A percentile compares a stretch with the other conserved stretches of the same genome.
Conservation (phyloP, 495 filamentous ascomycete species). For the Pyrenula massariospora region DNA sequence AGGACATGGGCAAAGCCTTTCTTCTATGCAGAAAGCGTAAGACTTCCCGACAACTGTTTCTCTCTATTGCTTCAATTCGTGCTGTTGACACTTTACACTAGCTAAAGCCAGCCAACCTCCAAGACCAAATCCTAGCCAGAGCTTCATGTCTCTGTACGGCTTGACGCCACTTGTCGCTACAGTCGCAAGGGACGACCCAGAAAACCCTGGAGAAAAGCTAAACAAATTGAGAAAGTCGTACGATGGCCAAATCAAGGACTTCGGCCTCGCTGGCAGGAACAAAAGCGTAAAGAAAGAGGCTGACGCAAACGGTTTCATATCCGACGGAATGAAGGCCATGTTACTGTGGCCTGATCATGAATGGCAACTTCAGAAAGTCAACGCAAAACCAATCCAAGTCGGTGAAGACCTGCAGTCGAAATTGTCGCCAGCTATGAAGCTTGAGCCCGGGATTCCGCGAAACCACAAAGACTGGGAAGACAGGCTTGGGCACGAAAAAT, state of each 20-base stretch:
- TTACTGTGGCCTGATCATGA: slow-evolving; percentile 50
- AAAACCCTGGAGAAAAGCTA: slow-evolving; percentile 52
- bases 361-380: slow-evolving; percentile 51
- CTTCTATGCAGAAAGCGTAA: slow-evolving; percentile 42
- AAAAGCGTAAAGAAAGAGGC: slow-evolving; percentile 41
- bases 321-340: slow-evolving; percentile 15
- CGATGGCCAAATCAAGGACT: slow-evolving; percentile 52
- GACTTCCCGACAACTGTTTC: slow-evolving; percentile 24
- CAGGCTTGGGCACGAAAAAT: slow-evolving; percentile 47
- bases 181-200: slow-evolving; percentile 52
- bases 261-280: slow-evolving; percentile 52
- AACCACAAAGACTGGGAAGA: slow-evolving; percentile 47
- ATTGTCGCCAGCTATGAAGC: slow-evolving; percentile 39
- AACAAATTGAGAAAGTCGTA: slow-evolving; percentile 67
- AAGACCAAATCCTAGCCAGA: slow-evolving; percentile 47
- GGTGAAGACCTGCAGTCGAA: slow-evolving; percentile 27
- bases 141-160: slow-evolving; percentile 53
- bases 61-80: slow-evolving; percentile 16
- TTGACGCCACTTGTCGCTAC: slow-evolving; percentile 47
- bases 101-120: slow-evolving; percentile 23
- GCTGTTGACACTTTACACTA: slow-evolving; percentile 31
- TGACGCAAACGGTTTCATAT: slow-evolving; percentile 20
- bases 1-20: slow-evolving; percentile 33
- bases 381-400: slow-evolving; percentile 43
- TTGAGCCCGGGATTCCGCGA: slow-evolving; percentile 42